Evolutionary conservation across 2,329 filamentous ascomycete species (phyloP).

Genomic region (Colletotrichum sublineola): DNA sequence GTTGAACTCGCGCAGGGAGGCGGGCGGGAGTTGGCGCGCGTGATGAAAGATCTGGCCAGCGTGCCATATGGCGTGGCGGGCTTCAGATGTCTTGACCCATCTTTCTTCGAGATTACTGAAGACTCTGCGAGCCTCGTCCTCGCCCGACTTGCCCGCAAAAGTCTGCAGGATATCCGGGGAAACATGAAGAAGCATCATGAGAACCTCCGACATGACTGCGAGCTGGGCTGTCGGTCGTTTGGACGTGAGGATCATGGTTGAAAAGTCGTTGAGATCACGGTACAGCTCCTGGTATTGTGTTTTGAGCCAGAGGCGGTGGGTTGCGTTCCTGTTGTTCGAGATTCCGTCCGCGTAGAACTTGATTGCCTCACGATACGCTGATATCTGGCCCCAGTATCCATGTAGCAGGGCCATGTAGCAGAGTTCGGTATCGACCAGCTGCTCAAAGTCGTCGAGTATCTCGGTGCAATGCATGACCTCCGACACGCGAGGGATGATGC

Average conservation of each 20-base stretch:
- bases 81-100: conserved; percentile 53
- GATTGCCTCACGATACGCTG: conserved; percentile 49
- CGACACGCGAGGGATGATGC: conserved; percentile 30
- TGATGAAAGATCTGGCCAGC: conserved; percentile 48
- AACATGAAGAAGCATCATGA: conserved; percentile 52
- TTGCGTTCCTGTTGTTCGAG: conserved; percentile 34
- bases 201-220: conserved; percentile 38
- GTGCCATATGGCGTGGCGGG: conserved; percentile 50
- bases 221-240: conserved; percentile 37
- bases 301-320: conserved; percentile 48
- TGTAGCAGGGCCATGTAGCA: conserved; percentile 48
- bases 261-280: conserved; percentile 47
- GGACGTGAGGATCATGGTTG: conserved; percentile 43
- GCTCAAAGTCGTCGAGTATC: conserved; percentile 38
- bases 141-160: conserved; percentile 58
- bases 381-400: conserved; percentile 51
- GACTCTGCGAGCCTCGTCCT: conserved; percentile 53
- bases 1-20: conserved; percentile 44
- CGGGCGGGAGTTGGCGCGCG: conserved; percentile 41
- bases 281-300: conserved; percentile 50
- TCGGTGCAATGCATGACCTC: conserved; percentile 41
- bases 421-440: conserved; percentile 49
- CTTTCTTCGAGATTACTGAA: conserved; percentile 50
- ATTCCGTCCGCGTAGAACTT: conserved; percentile 46
- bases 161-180: conserved; percentile 58